phyloP scores from a whole-genome alignment of 345 rosid species.

The Moringa oleifera region DNA sequence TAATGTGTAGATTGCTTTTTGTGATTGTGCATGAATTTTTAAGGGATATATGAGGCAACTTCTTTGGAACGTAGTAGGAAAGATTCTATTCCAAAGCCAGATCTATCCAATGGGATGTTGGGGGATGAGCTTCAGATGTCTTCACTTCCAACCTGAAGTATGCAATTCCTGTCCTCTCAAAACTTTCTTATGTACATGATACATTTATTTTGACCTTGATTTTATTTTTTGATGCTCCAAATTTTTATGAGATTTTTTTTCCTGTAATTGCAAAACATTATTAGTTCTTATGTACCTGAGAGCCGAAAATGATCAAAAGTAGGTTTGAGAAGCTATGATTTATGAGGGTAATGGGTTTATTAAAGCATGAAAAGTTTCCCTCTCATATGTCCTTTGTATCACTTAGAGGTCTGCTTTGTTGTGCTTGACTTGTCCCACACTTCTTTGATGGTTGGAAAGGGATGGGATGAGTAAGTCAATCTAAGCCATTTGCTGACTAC shows the following conservation, averaged over 20 bases:
- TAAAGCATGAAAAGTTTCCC: too few relatives aligned
- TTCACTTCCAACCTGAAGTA: slow-evolving; percentile 51
- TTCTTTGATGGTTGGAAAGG: neutral
- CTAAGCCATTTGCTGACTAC: neutral
- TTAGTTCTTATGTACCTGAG: too few relatives aligned
- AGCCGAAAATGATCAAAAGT: too few relatives aligned
- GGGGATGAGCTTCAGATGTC: slow-evolving; percentile 48
- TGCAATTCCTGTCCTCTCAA: neutral
- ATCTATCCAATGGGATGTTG: slow-evolving; percentile 41
- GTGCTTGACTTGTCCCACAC: too few relatives aligned
- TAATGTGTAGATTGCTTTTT: neutral
- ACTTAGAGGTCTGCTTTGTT: too few relatives aligned
- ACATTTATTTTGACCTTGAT: too few relatives aligned
- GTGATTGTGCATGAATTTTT: slow-evolving; percentile 9
- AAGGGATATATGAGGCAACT: slow-evolving; percentile 80
- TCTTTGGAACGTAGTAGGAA: slow-evolving; percentile 61
- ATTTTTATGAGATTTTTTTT: too few relatives aligned
- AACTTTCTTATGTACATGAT: neutral
- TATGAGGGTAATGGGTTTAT: too few relatives aligned
- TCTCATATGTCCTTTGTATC: too few relatives aligned
- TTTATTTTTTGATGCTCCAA: too few relatives aligned
- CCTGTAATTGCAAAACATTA: too few relatives aligned
- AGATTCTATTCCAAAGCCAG: slow-evolving; percentile 45
- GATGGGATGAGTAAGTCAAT: neutral
- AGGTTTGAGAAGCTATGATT: too few relatives aligned